Evolutionary conservation across 768 basidiomycete species (phyloP).

Genomic region (Tremella mesenterica): DNA sequence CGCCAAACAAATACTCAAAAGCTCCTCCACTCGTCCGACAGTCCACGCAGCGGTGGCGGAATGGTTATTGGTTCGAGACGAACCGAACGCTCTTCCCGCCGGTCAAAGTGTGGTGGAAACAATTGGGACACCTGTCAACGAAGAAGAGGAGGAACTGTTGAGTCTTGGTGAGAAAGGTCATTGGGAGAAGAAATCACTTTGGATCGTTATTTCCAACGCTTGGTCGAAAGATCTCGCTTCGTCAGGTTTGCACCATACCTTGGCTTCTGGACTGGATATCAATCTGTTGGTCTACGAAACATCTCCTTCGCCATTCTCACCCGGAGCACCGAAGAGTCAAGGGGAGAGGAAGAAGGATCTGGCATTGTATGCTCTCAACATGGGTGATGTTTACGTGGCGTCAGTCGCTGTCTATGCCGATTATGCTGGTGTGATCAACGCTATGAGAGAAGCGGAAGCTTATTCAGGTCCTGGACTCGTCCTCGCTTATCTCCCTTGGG

Average conservation of each 20-base stretch:
- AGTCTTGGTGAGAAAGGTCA: conserved; percentile 56
- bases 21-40: conserved; percentile 49
- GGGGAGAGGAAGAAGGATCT: conserved; percentile 87
- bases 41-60: conserved; percentile 62
- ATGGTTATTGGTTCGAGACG: conserved; percentile 73
- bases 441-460: conserved; percentile 79
- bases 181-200: conserved; percentile 64
- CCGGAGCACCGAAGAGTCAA: conserved; percentile 38
- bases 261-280: conserved; percentile 80
- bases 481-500: conserved; percentile 87
- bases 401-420: conserved; percentile 93
- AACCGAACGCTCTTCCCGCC: conserved; percentile 53
- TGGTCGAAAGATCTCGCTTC: conserved; percentile 97
- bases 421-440: conserved; percentile 86
- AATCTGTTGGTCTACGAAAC: conserved; percentile 95
- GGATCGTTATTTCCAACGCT: conserved; percentile 97
- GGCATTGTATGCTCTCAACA: conserved; percentile 96
- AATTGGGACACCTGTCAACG: conserved; percentile 52
- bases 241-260: conserved; percentile 87
- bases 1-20: conserved; percentile 57
- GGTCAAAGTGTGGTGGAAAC: conserved; percentile 52
- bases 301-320: conserved; percentile 72
- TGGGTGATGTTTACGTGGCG: conserved; percentile 92
- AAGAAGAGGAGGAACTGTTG: conserved; percentile 47
- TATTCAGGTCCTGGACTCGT: conserved; percentile 85